Base-by-base conservation (phyloP, 176 grass and related monocot genomes). In the Sorghum bicolor region DNA sequence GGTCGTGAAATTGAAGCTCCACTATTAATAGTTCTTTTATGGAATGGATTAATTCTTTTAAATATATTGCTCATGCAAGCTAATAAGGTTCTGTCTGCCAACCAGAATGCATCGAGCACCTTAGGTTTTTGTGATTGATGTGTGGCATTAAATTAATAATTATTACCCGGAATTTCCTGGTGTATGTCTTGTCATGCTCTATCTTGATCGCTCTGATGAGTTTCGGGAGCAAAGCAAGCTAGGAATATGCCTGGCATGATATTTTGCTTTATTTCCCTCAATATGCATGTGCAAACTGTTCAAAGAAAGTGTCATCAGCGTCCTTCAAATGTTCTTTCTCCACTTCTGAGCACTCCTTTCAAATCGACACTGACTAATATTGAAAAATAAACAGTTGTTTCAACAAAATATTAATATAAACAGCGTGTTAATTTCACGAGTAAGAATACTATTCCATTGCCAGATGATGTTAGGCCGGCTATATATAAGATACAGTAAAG, bases 171-270 rank as follows among this genome's bases (percentile, higher is more conserved):
- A 30, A 41, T 75, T 70, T 64, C 24, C 61, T 81, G 72, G 39
- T 25, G 17, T 64, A 29, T 30, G 25, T 77, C 57, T 60, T 85
- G 50, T 69, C 40, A 47, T 71, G 24, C 39, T 77, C 63, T 57
- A n/a, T n/a, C 53, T 4, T 12, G 32, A 32, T n/a, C 22, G 52
- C 53, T 83, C 32, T 28, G 38, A 38, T 28, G 38, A 38, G 79
- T 70, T 30, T 70, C 60, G 72, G 72, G 37, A 40, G 52, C 86
- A 88, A 88, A 88, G 86, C 33, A 85, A 86, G 86, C 33, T 82
- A 86, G 38, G 88, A 77, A 89, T 89, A 89, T 89, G 83, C 83
- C 34, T 64, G 50, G 29, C 68, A 70, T 76, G 62, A n/a, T 67
- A 6, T 63, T 48, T 74, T 69, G 53, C 33, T 24, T 38, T 72